phyloP scores from a whole-genome alignment of 2,329 filamentous ascomycete genomes.

The Rhexocercosporidium sp. region DNA sequence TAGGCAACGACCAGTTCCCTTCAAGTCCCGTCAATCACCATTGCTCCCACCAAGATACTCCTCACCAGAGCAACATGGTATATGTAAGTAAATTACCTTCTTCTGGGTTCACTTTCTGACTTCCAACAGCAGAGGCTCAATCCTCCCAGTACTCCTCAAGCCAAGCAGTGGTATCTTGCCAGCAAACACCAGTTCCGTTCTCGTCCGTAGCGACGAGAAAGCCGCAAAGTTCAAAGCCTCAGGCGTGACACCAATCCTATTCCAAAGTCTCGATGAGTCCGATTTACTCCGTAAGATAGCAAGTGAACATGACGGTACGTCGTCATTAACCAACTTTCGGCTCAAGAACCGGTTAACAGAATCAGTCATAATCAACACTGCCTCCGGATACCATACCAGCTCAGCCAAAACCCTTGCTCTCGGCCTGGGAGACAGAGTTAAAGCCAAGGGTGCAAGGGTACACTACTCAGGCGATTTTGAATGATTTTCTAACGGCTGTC shows the following conservation, averaged over 20 bases:
- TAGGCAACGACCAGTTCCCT: background rate
- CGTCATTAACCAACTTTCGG: background rate
- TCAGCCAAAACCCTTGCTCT: background rate
- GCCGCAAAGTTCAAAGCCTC: background rate
- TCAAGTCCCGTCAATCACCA: background rate
- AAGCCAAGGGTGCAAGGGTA: conserved; percentile 24
- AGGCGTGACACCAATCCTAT: background rate
- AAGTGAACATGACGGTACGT: background rate
- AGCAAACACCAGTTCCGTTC: background rate
- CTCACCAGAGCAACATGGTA: background rate
- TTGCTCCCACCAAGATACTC: background rate
- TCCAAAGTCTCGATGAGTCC: background rate
- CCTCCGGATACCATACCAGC: background rate
- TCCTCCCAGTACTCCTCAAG: background rate
- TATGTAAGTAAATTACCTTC: background rate
- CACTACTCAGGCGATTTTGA: conserved; percentile 37
- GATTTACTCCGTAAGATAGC: background rate
- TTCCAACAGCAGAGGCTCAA: background rate
- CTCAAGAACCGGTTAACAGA: background rate
- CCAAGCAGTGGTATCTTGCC: background rate
- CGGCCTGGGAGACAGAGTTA: background rate
- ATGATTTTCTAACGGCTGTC: no score
- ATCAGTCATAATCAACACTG: background rate
- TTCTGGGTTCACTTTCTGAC: background rate
- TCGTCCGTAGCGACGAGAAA: background rate